A percentile compares a stretch with the other conserved stretches of the same genome.
Evolutionary conservation across 345 rosid species (phyloP).

Genomic region (Orychophragmus violaceus): DNA sequence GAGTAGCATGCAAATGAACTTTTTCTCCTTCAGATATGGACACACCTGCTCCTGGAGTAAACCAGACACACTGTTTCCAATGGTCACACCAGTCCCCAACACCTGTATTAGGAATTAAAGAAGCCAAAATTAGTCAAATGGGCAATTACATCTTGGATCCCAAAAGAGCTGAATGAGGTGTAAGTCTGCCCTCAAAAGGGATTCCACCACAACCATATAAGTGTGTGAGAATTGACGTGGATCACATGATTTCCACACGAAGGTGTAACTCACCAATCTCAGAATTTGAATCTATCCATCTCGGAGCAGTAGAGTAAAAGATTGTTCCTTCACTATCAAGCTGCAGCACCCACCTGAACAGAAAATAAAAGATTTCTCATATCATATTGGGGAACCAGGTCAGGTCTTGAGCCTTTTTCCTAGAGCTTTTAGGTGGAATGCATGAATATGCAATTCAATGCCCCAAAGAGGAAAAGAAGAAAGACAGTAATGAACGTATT

Average conservation of each 20-base stretch:
- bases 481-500: slow-evolving; percentile 13
- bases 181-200: neutral
- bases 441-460: neutral
- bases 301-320: slow-evolving; percentile 86
- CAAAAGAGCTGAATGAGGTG: neutral
- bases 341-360: slow-evolving; percentile 88
- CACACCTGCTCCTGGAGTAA: slow-evolving; percentile 53
- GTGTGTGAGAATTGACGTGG: neutral
- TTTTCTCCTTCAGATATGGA: slow-evolving; percentile 51
- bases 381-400: neutral
- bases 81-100: slow-evolving; percentile 82
- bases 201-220: neutral
- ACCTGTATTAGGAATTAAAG: slow-evolving; percentile 34
- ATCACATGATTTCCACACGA: neutral
- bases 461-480: neutral
- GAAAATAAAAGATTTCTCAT: neutral
- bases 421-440: neutral
- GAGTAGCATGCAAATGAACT: slow-evolving; percentile 55
- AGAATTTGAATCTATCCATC: slow-evolving; percentile 55
- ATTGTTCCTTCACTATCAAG: slow-evolving; percentile 79
- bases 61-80: slow-evolving; percentile 98
- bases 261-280: slow-evolving; percentile 38
- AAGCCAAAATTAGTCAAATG: neutral
- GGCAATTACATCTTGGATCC: neutral
- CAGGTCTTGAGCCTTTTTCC: neutral